phyloP scores from a whole-genome alignment of 139 green algal species.

The Tetraselmis striata region DNA sequence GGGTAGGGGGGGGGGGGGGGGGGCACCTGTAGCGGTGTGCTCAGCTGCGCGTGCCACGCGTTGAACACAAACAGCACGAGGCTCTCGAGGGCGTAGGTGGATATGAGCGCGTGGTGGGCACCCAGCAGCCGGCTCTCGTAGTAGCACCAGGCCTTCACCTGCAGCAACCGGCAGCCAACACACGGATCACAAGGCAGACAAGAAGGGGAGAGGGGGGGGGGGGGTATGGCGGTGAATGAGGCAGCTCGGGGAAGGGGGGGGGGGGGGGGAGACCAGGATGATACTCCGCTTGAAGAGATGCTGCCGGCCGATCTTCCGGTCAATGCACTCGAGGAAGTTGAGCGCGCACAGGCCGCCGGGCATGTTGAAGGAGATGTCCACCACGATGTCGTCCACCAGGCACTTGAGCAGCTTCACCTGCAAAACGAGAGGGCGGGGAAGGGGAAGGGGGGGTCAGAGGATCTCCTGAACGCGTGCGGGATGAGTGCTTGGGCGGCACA shows the following conservation, averaged over 20 bases:
- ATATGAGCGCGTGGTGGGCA: constrained; percentile 90
- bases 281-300: constrained; percentile 95
- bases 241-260: too few species aligned
- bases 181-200: background rate
- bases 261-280: constrained; percentile 61
- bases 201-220: background rate
- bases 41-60: constrained; percentile 56
- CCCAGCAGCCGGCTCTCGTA: constrained; percentile 93
- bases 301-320: constrained; percentile 58
- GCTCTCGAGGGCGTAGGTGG: constrained; percentile 91
- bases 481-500: too few species aligned
- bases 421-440: background rate
- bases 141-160: constrained; percentile 98
- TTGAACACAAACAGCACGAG: constrained; percentile 96
- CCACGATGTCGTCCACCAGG: constrained; percentile 88
- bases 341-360: constrained; percentile 86
- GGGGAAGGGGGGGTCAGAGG: background rate
- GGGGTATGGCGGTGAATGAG: too few species aligned
- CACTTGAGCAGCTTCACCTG: constrained; percentile 93
- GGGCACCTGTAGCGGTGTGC: constrained; percentile 64
- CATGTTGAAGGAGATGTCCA: constrained; percentile 95
- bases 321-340: constrained; percentile 83
- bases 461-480: too few species aligned
- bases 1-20: too few species aligned
- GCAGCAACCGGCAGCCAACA: constrained; percentile 4